Evolutionary conservation across 2,329 filamentous ascomycete species (phyloP), one percentile per base, ranked within the genome.

Genomic region (Rhynchosporium agropyri): DNA sequence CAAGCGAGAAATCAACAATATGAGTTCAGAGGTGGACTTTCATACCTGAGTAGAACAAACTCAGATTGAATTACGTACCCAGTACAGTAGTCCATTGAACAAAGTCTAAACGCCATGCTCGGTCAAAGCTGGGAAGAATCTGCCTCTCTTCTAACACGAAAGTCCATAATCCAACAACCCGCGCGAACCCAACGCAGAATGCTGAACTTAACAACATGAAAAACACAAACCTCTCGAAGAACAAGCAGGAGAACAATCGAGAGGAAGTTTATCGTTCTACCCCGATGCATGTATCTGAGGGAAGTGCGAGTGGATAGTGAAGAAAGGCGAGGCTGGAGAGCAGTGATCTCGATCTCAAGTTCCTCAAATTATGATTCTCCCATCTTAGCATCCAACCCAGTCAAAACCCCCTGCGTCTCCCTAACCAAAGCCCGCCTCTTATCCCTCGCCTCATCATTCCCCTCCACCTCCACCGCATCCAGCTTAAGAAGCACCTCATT

Each of bases 401-500:
- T 86, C 68, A 95, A 75, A 49, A 89, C 78, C 10, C 79, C 82
- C 74, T 94, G 89, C 3, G 89, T 87, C 67, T 89, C 82, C 70
- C 80, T 84, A n/a, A 94, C 89, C 57, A 93, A 76, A 63, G 87
- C 88, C 78, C 90, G 93, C 72, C 91, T 79, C 74, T 80, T 84
- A 12, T 81, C 77, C 65, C 90, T 81, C 31, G 89, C 85, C 12
- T 88, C 85, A 9, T 79, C 74, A 67, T 90, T 85, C 4, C 89
- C 89, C 54, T 89, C 87, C 0, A 87, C 88, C 69, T 94, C 89
- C 2, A 94, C 85, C 28, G 83, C 87, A 73, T 95, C 91, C 45
- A 92, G 76, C 77, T 93, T 94, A 67, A 95, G 77, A 43, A 94
- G 72, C 2, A 92, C 85, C 69, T 92, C 89, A 65, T 88, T 85